Evolutionary conservation across 306 rosid species (phyloP), one percentile per base, ranked within the genome.

Genomic region (Herpetospermum pedunculosum): DNA sequence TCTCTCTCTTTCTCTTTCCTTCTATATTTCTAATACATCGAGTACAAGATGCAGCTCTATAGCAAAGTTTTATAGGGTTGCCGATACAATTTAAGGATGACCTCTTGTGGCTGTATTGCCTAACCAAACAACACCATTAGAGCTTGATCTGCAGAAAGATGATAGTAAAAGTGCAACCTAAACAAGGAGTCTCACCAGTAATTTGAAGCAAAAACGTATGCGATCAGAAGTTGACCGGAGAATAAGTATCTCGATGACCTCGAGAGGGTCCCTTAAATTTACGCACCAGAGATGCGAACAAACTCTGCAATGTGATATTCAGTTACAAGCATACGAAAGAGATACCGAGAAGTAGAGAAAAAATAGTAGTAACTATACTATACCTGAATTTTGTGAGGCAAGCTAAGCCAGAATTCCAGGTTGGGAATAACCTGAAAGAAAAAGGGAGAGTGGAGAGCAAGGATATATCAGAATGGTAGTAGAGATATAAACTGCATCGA

Each of bases 151-250:
- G 71, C 71, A 38, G 9, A 19, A 35, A n/a, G 30, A 19, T 35
- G 21, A 67, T 67, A 16, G 21, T 40, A 67, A 67, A 14, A 48
- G 18, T 9, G 59, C 15, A 47, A 70, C 9, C 9, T 14, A 18
- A 47, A 70, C 58, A 47, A 47, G 41, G 28, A 70, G 57, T 41
- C 53, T 41, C 34, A 23, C 73, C 73, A 43, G 73, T 7, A 67
- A 41, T 43, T 28, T 12, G 35, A 15, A 41, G 35, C 50, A 67
- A 67, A 67, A 67, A 67, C 25, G 71, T 4, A 38, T 5, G 14
- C 32, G 26, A 80, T 91, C 86, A 94, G 84, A 91, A 94, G 83
- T 91, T 78, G 81, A 91, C 97, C 15, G 88, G 82, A 59, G 97
- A 91, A 81, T 94, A 89, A 38, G 95, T 79, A 81, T 81, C 87